phyloP scores from a whole-genome alignment of 805 yeast genomes.

The Nakazawaea holstii region DNA sequence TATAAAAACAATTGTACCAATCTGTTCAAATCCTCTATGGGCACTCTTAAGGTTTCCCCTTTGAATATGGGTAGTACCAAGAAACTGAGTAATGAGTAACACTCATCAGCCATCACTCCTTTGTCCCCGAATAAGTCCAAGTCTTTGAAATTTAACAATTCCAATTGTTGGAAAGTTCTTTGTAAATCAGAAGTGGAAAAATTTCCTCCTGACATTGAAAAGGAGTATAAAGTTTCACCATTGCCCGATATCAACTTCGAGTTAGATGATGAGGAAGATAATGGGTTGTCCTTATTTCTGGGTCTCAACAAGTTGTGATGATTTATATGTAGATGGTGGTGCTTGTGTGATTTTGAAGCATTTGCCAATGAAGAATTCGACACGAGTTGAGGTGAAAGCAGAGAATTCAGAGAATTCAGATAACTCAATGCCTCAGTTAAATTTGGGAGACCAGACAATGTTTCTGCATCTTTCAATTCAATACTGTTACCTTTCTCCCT shows the following conservation, averaged over 20 bases:
- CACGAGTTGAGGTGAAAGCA: not conserved
- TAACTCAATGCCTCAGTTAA: conserved; percentile 4
- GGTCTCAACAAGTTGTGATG: conserved; percentile 20
- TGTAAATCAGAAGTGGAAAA: conserved; percentile 23
- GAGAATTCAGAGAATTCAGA: conserved; percentile 1
- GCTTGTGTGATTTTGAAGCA: conserved; percentile 5
- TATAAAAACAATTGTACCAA: conserved; percentile 33
- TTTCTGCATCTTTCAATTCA: conserved; percentile 16
- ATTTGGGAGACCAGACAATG: not conserved
- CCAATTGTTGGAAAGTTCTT: conserved; percentile 25
- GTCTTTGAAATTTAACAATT: conserved; percentile 21
- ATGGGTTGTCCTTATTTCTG: conserved; percentile 22
- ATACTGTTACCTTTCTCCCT: conserved; percentile 3
- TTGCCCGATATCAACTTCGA: conserved; percentile 25
- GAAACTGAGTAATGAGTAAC: conserved; percentile 42
- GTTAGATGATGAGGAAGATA: conserved; percentile 33
- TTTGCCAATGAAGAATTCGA: not conserved
- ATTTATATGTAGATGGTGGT: conserved; percentile 23
- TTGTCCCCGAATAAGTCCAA: conserved; percentile 26
- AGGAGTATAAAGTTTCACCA: conserved; percentile 31
- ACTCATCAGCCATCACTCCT: conserved; percentile 38
- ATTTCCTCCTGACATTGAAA: conserved; percentile 24
- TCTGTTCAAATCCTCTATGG: conserved; percentile 53
- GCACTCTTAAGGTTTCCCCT: conserved; percentile 42
- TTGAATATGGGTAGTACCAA: conserved; percentile 41